Evolutionary conservation across 2,329 filamentous ascomycete species (phyloP).

Genomic region (Helicocarpus griseus): DNA sequence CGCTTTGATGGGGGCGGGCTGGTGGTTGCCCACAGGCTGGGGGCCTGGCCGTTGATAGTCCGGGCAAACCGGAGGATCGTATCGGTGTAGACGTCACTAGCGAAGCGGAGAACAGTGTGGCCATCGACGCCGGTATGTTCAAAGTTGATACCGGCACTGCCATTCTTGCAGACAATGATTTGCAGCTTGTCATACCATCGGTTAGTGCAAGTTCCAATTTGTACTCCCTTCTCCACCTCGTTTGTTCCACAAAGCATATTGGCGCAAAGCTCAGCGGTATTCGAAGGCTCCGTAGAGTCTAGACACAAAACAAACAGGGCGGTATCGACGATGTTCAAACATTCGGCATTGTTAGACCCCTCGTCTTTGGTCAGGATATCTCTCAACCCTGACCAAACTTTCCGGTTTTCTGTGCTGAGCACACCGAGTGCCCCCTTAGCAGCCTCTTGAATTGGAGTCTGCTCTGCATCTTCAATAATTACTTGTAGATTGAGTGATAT

Average conservation of each 20-base stretch:
- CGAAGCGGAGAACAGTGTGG: conserved; percentile 91
- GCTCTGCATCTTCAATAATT: conserved; percentile 80
- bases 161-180: conserved; percentile 98
- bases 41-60: conserved; percentile 89
- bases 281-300: conserved; percentile 80
- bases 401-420: conserved; percentile 89
- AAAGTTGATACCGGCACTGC: conserved; percentile 97
- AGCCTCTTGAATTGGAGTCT: conserved; percentile 84
- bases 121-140: conserved; percentile 97
- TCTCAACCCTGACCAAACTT: conserved; percentile 85
- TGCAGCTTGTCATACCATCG: conserved; percentile 99
- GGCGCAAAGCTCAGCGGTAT: conserved; percentile 76
- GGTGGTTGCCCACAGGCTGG: conserved; percentile 79
- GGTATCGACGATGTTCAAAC: conserved; percentile 88
- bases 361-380: conserved; percentile 79
- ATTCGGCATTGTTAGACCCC: conserved; percentile 90
- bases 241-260: conserved; percentile 98
- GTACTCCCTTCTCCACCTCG: conserved; percentile 82
- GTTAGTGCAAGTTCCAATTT: conserved; percentile 96
- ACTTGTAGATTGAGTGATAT: conserved; percentile 83
- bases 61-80: conserved; percentile 92
- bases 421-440: conserved; percentile 93
- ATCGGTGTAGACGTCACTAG: conserved; percentile 93
- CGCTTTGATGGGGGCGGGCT: conserved; percentile 90
- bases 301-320: conserved; percentile 87